phyloP scores from a whole-genome alignment of 2,329 filamentous ascomycete genomes.

The Coniochaeta ligniaria region DNA sequence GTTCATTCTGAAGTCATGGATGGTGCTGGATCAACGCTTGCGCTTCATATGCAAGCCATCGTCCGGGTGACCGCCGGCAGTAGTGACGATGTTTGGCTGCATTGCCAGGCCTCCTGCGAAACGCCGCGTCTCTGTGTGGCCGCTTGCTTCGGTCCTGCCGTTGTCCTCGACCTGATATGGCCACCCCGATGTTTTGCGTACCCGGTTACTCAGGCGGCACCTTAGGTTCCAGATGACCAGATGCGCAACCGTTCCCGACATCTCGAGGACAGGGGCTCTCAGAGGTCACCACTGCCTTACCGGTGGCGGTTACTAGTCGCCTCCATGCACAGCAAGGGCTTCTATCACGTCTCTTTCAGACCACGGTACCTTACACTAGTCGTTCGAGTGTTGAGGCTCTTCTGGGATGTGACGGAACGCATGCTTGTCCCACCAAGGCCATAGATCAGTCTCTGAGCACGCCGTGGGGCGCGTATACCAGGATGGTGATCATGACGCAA shows the following conservation, averaged over 20 bases:
- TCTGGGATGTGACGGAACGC: neutral
- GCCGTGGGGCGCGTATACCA: neutral
- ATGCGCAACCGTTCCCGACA: neutral
- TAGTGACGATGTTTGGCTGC: neutral
- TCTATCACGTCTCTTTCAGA: neutral
- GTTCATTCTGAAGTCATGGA: neutral
- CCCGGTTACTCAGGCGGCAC: neutral
- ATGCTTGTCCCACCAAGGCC: neutral
- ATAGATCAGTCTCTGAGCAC: neutral
- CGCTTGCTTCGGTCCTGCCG: neutral
- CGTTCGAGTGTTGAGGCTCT: neutral
- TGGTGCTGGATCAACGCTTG: neutral
- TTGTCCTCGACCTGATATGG: neutral
- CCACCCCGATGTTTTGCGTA: neutral
- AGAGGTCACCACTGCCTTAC: neutral
- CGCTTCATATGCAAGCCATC: neutral
- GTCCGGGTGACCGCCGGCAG: neutral
- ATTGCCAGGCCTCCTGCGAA: neutral
- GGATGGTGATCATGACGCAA: constrained; percentile 1
- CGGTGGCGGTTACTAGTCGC: neutral
- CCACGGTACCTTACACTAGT: neutral
- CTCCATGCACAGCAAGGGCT: neutral
- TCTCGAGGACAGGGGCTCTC: neutral
- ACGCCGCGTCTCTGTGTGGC: neutral
- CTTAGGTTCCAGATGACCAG: neutral